phyloP scores from a whole-genome alignment of 768 basidiomycete species.

The Rhodotorula toruloides region DNA sequence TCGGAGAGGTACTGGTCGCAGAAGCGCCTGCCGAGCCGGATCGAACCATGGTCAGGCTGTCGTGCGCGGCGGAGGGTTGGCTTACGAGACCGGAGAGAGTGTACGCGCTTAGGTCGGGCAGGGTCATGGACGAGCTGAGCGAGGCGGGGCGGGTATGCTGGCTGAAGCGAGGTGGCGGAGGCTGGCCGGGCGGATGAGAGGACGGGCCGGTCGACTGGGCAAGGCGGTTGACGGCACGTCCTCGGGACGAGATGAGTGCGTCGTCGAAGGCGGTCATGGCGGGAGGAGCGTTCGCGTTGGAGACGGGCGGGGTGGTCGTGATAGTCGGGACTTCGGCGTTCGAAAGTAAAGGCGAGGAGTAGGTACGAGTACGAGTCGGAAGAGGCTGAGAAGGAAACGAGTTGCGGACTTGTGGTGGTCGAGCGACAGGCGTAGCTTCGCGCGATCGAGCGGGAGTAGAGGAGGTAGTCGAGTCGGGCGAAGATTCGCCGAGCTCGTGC shows the following conservation, averaged over 20 bases:
- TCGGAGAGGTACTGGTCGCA: not conserved
- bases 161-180: not conserved
- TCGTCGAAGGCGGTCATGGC: not conserved
- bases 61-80: not conserved
- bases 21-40: not conserved
- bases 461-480: not conserved
- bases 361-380: not conserved
- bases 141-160: not conserved
- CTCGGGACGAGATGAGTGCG: not conserved
- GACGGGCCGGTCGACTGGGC: not conserved
- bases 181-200: not conserved
- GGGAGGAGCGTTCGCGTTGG: too few relatives aligned
- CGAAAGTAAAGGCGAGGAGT: not conserved
- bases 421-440: too few relatives aligned
- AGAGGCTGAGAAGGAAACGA: not conserved
- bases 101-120: conserved; percentile 8
- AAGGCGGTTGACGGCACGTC: not conserved
- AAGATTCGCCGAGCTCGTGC: conserved; percentile 16
- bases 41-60: not conserved
- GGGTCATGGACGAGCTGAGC: not conserved
- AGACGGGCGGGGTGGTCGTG: conserved; percentile 10
- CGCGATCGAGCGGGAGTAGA: conserved; percentile 11
- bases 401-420: not conserved
- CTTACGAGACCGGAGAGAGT: not conserved
- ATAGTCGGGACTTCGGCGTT: conserved; percentile 4